Percentiles rank a stretch among this genome's conserved stretches.
phyloP scores from a whole-genome alignment of 176 grass and related monocot genomes.

The Avena sativa region DNA sequence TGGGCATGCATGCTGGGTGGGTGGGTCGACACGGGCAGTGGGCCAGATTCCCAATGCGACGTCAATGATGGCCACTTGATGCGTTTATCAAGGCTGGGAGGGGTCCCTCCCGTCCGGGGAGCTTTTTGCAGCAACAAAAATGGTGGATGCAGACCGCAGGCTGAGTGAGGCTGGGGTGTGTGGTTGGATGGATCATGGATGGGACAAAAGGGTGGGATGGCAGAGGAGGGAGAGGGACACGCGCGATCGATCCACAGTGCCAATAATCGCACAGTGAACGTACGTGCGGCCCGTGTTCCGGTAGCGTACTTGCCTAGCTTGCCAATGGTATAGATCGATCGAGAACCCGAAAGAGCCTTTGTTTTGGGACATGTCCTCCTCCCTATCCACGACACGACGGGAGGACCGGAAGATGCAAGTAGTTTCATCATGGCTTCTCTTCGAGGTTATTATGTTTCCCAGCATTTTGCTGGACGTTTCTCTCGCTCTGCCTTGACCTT shows the following conservation, averaged over 20 bases:
- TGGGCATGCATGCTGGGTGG: constrained; percentile 5
- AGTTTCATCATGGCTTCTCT: too few species aligned
- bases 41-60: constrained; percentile 47
- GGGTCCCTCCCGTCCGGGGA: neutral
- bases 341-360: constrained; percentile 45
- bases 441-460: neutral
- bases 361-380: constrained; percentile 23
- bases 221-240: constrained; percentile 31
- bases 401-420: too few species aligned
- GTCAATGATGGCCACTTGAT: constrained; percentile 57
- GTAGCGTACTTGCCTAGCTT: neutral
- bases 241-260: constrained; percentile 24
- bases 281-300: neutral
- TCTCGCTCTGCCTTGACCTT: neutral
- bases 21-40: constrained; percentile 40
- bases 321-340: neutral
- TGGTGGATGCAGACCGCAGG: constrained; percentile 38
- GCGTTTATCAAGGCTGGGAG: constrained; percentile 53
- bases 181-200: too few species aligned
- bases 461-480: constrained; percentile 1
- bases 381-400: constrained; percentile 35
- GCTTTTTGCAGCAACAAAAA: constrained; percentile 57
- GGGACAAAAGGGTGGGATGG: constrained; percentile 57
- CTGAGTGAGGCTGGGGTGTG: constrained; percentile 31
- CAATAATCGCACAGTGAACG: neutral